Evolutionary conservation across 257 asterid species (phyloP), one percentile per base, ranked within the genome.

Genomic region (Linaria vulgaris): DNA sequence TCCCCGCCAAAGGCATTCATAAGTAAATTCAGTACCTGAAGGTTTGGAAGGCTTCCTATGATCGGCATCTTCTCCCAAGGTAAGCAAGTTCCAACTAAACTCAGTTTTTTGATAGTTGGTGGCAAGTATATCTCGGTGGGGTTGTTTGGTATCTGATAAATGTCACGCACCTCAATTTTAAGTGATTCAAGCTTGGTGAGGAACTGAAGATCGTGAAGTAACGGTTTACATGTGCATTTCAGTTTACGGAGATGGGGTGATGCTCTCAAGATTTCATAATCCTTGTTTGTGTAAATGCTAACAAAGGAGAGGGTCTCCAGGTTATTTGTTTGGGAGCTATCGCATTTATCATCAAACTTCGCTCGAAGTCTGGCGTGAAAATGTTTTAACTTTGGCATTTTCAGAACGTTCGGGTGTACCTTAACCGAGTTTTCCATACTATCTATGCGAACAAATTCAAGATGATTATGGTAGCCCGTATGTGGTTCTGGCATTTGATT

Each of bases 361-460:
- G 51, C 67, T 25, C 1, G 51, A 16, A 24, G n/a, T 3, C 1
- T 24, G 3, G 44, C 39, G 9, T 22, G 22, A 9, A 73, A 22
- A 49, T 64, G 31, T 53, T 61, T 67, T 59, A 73, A 41, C 53
- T 56, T 73, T 9, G 9, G 1, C 74, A 74, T 19, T 53, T 50
- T 63, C 23, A 19, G 30, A 25, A 67, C 20, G 16, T 16, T 5
- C 0, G 22, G 6, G 1, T 55, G 25, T n/a, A 61, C 55, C 30
- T 3, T 19, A 9, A 23, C 60, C 3, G 27, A 43, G 5, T 23
- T 15, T 31, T 14, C 0, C 30, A 0, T 19, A 19, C 10, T 43
- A 13, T 34, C 24, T 6, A 55, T 50, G 12, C 39, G 2, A 21
- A 68, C 57, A 68, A 59, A 65, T 56, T 78, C 76, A 11, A 74